Base-by-base conservation (phyloP, 768 basidiomycete genomes). In the Cystofilobasidium macerans region DNA sequence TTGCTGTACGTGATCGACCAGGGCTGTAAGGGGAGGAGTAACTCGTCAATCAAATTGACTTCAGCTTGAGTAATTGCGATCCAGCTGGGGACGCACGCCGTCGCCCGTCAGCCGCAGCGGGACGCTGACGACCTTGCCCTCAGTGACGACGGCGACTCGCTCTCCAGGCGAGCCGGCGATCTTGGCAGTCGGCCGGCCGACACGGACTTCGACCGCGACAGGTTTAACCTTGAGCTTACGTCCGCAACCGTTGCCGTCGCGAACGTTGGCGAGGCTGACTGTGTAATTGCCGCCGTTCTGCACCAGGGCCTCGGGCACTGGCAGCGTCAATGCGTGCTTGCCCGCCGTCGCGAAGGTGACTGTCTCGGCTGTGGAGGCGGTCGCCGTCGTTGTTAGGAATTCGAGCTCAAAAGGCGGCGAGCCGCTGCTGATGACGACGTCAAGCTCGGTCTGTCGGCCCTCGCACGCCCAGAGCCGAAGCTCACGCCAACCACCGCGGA, bases 41-140 rank as follows among this genome's bases (percentile, higher is more conserved):
- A n/a, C n/a, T n/a, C n/a, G n/a, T n/a, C n/a, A n/a, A n/a, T n/a
- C n/a, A n/a, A n/a, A n/a, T n/a, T n/a, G n/a, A n/a, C n/a, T n/a
- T n/a, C 7, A 54, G 35, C 13, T 8, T 26, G 26, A 54, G 38
- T 26, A 12, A 69, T 53, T 8, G 12, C 24, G 4, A 12, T 14
- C 8, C 0, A 40, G 42, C 36, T 40, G 11, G 18, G 18, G 24
- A 1, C 36, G 9, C n/a, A 54, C 53, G 38, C 51, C 42, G 24
- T 93, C 88, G 7, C 95, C 95, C 24, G 91, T 93, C 60, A 99
- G 77, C 32, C 92, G 82, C 47, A 97, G 77, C 43, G 91, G 91
- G 14, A 97, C 79, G 40, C 78, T 81, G 0, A 85, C 85, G 43
- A 78, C 77, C 66, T 89, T 86, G 48, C 85, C 83, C 71, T 93